Conservation (phyloP, 345 rosid species). For the Euphorbia tirucalli region DNA sequence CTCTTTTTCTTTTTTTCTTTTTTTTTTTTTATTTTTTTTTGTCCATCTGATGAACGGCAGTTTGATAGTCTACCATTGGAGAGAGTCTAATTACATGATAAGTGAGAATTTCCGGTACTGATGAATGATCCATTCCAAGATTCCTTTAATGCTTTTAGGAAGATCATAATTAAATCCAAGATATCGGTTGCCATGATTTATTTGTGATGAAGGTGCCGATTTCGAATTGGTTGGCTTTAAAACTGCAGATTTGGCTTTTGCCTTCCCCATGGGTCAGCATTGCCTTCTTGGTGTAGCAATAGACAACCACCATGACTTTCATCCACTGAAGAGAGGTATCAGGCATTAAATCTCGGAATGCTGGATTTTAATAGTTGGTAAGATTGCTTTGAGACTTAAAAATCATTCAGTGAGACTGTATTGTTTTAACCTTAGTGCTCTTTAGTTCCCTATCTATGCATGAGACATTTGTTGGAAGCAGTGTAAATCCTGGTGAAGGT, state of each 20-base stretch:
- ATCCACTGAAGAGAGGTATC: constrained; percentile 90
- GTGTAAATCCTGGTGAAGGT: constrained; percentile 32
- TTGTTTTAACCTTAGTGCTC: constrained; percentile 41
- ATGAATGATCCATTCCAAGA: constrained; percentile 40
- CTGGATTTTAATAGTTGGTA: constrained; percentile 89
- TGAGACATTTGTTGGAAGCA: constrained; percentile 38
- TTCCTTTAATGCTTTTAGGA: constrained; percentile 45
- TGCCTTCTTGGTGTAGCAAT: constrained; percentile 98
- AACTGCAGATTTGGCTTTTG: constrained; percentile 94
- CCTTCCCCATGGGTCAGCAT: constrained; percentile 83
- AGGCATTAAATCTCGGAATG: constrained; percentile 69
- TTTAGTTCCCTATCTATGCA: constrained; percentile 34
- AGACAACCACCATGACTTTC: constrained; percentile 66
- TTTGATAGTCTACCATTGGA: constrained; percentile 27
- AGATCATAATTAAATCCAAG: constrained; percentile 57
- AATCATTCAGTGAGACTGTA: constrained; percentile 57
- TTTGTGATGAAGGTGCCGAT: constrained; percentile 80
- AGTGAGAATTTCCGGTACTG: constrained; percentile 28
- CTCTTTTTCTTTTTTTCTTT: too few relatives aligned
- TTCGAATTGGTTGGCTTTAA: constrained; percentile 96
- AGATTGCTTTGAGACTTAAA: constrained; percentile 82
- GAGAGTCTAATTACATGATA: constrained; percentile 30
- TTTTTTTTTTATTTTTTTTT: too few relatives aligned
- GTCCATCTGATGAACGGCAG: constrained; percentile 24
- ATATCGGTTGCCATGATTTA: constrained; percentile 81